phyloP scores from a whole-genome alignment of 2,329 filamentous ascomycete genomes.

The Sporothrix brasiliensis region DNA sequence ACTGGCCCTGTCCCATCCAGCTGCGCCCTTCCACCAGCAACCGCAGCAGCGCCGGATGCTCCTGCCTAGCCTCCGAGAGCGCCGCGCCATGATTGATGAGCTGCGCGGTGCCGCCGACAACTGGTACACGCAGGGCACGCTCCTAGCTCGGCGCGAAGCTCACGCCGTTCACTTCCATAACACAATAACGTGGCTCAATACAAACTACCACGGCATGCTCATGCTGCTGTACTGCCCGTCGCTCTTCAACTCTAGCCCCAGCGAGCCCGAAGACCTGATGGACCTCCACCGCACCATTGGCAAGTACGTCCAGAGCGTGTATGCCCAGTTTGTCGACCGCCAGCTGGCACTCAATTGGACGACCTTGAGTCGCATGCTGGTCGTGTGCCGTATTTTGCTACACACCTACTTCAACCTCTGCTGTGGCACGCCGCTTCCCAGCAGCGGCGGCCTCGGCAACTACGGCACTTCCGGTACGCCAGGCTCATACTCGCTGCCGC shows the following conservation, averaged over 20 bases:
- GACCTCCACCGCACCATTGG: slow-evolving; percentile 47
- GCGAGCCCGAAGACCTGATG: slow-evolving; percentile 38
- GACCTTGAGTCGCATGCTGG: slow-evolving; percentile 47
- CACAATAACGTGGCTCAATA: slow-evolving; percentile 50
- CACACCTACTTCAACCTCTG: slow-evolving; percentile 38
- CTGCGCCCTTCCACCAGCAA: slow-evolving; percentile 22
- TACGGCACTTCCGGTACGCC: background rate
- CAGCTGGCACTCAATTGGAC: slow-evolving; percentile 50
- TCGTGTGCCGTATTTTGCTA: slow-evolving; percentile 46
- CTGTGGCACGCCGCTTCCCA: background rate
- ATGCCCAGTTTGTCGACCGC: slow-evolving; percentile 47
- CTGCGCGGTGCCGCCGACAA: slow-evolving; percentile 49
- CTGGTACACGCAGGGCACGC: slow-evolving; percentile 52
- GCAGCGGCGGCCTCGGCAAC: background rate
- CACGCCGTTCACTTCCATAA: slow-evolving; percentile 52
- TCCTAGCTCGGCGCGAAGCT: slow-evolving; percentile 48
- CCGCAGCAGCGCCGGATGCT: slow-evolving; percentile 17
- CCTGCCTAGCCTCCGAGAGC: slow-evolving; percentile 39
- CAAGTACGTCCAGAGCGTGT: slow-evolving; percentile 49
- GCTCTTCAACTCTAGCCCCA: slow-evolving; percentile 46
- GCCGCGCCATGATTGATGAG: slow-evolving; percentile 43
- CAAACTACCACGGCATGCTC: slow-evolving; percentile 50
- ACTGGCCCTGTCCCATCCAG: background rate
- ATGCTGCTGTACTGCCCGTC: slow-evolving; percentile 50
- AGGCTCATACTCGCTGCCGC: background rate